phyloP scores from a whole-genome alignment of 1,284 basidiomycete genomes.

The Moesziomyces antarcticus region DNA sequence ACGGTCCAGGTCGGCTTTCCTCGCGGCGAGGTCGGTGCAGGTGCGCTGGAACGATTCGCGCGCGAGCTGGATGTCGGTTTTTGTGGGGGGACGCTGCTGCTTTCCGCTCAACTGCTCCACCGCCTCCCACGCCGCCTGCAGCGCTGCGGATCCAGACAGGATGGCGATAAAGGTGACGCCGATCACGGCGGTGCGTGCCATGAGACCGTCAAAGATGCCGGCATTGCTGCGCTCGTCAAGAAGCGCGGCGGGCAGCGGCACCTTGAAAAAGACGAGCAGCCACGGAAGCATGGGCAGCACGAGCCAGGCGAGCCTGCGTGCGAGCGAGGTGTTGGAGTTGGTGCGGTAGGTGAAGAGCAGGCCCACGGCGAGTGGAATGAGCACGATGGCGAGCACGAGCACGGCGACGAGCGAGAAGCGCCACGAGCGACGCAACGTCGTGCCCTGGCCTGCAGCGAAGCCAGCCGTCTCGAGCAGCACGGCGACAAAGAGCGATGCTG shows the following conservation, averaged over 20 bases:
- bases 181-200: constrained; percentile 68
- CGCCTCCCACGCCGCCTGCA: constrained; percentile 69
- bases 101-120: constrained; percentile 62
- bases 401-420: constrained; percentile 45
- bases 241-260: constrained; percentile 58
- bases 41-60: constrained; percentile 48
- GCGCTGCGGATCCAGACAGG: constrained; percentile 69
- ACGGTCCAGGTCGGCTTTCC: constrained; percentile 48
- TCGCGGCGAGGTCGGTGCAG: constrained; percentile 42
- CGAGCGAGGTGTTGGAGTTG: constrained; percentile 28
- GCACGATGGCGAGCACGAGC: constrained; percentile 24
- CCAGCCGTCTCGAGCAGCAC: constrained; percentile 59
- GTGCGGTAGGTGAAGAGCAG: constrained; percentile 54
- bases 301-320: constrained; percentile 36
- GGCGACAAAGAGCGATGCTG: constrained; percentile 52
- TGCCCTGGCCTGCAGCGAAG: constrained; percentile 31
- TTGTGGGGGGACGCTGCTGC: constrained; percentile 28
- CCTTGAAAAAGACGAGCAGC: constrained; percentile 59
- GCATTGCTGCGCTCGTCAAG: constrained; percentile 12
- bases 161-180: constrained; percentile 69
- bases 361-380: constrained; percentile 53
- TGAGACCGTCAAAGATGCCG: constrained; percentile 44
- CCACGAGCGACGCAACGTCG: constrained; percentile 25
- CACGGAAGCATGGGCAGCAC: constrained; percentile 54
- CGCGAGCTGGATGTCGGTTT: constrained; percentile 34